These are phyloP conservation scores for Metarhizium brunneum DNA, from an alignment of 2,329 filamentous ascomycete genomes.

Conservation along the genomic window DNA sequence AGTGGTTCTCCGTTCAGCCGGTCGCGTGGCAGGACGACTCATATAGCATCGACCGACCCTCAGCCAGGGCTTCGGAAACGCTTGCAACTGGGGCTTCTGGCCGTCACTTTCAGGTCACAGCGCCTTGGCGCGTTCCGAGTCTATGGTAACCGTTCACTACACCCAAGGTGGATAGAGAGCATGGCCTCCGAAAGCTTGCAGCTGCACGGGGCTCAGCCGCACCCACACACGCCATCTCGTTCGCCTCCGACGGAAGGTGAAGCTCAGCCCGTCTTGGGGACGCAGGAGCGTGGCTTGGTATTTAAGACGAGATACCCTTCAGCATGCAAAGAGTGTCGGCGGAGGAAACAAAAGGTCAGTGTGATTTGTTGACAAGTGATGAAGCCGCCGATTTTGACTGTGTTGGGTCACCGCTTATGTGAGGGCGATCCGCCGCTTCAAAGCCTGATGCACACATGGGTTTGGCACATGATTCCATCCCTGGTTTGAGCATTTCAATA, in stretches of 20 bases:
- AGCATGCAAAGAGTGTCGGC: constrained; percentile 41
- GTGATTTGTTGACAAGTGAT: not conserved
- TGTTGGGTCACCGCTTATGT: not conserved
- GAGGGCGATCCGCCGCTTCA: not conserved
- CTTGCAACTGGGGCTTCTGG: not conserved
- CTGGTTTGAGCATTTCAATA: not conserved
- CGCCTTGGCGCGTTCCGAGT: not conserved
- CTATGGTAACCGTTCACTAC: not conserved
- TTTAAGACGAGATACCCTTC: constrained; percentile 21
- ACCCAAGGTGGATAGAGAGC: not conserved
- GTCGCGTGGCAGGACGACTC: not conserved
- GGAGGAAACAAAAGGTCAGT: constrained; percentile 41
- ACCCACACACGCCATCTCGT: constrained; percentile 1
- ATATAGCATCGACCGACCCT: not conserved
- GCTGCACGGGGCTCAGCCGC: constrained; percentile 9
- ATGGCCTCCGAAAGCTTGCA: constrained; percentile 22
- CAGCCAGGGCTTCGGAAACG: not conserved
- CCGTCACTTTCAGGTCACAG: not conserved
- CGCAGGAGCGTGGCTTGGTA: constrained; percentile 2
- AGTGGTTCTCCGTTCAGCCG: not conserved
- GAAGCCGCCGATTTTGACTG: not conserved
- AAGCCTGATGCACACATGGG: not conserved
- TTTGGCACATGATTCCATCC: not conserved
- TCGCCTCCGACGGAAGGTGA: constrained; percentile 8
- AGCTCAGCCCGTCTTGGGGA: not conserved